phyloP scores from a whole-genome alignment of 768 basidiomycete genomes.

The Leccinellum albellum region DNA sequence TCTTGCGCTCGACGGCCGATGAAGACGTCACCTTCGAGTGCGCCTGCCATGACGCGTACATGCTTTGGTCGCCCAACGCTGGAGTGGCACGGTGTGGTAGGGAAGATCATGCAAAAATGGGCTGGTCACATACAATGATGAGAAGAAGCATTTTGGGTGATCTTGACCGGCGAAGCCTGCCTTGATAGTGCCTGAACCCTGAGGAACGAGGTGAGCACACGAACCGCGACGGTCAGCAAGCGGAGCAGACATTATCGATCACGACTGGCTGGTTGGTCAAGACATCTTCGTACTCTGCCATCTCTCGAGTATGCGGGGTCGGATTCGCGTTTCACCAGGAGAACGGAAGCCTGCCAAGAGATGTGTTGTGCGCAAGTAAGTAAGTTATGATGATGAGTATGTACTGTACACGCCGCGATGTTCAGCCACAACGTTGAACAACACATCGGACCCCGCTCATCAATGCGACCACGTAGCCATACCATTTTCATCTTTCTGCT shows the following conservation, averaged over 20 bases:
- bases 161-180: constrained; percentile 99
- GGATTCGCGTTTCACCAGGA: background rate
- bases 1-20: constrained; percentile 96
- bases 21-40: constrained; percentile 93
- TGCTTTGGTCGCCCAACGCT: constrained; percentile 98
- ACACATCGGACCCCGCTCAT: constrained; percentile 1
- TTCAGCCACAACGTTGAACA: constrained; percentile 15
- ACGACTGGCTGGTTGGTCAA: constrained; percentile 98
- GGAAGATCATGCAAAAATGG: constrained; percentile 28
- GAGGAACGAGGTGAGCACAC: constrained; percentile 25
- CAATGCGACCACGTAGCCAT: constrained; percentile 15
- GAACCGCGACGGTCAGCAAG: constrained; percentile 19
- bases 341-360: background rate
- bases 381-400: background rate
- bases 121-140: constrained; percentile 80
- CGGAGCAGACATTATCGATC: constrained; percentile 83
- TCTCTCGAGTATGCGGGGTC: constrained; percentile 29
- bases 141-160: constrained; percentile 99
- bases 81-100: constrained; percentile 16
- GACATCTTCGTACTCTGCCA: constrained; percentile 90
- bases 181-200: constrained; percentile 99
- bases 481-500: constrained; percentile 16
- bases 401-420: background rate
- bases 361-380: constrained; percentile 4
- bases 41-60: constrained; percentile 96